These are phyloP conservation scores for Pyrenophora teres DNA, from an alignment of 2,329 filamentous ascomycete species.

Conservation along the genomic window DNA sequence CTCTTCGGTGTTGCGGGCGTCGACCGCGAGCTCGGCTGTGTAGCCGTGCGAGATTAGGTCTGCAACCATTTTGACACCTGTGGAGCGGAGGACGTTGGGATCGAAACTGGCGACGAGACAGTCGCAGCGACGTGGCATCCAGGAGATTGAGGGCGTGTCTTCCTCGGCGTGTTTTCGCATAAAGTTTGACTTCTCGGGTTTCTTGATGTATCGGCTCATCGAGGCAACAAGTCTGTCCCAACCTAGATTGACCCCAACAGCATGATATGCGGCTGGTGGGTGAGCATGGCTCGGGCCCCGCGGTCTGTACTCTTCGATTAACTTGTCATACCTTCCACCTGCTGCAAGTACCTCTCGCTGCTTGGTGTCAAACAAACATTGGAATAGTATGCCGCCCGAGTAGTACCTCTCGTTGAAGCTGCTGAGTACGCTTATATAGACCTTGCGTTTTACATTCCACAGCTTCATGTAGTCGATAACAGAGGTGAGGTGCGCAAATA, in stretches of 20 bases:
- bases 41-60: conserved; percentile 83
- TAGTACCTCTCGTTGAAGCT: conserved; percentile 94
- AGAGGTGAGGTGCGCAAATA: conserved; percentile 78
- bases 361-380: conserved; percentile 86
- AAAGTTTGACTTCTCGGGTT: conserved; percentile 55
- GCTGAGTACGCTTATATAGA: conserved; percentile 83
- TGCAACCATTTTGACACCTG: conserved; percentile 76
- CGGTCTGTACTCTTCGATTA: conserved; percentile 83
- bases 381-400: conserved; percentile 77
- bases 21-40: conserved; percentile 83
- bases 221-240: conserved; percentile 79
- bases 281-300: conserved; percentile 64
- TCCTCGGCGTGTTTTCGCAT: conserved; percentile 74
- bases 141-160: conserved; percentile 41
- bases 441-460: conserved; percentile 74
- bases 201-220: conserved; percentile 60
- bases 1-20: conserved; percentile 79
- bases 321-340: conserved; percentile 87
- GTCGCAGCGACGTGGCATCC: conserved; percentile 68
- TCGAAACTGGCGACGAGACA: conserved; percentile 90
- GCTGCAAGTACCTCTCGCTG: conserved; percentile 84
- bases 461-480: conserved; percentile 77
- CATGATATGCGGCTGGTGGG: conserved; percentile 61
- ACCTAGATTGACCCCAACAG: conserved; percentile 88
- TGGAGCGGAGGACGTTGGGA: conserved; percentile 71